Percentiles rank a stretch among this genome's conserved stretches.
Evolutionary conservation across 164 flowering plant genomes (phyloP).

Genomic region (Echeveria elegans): DNA sequence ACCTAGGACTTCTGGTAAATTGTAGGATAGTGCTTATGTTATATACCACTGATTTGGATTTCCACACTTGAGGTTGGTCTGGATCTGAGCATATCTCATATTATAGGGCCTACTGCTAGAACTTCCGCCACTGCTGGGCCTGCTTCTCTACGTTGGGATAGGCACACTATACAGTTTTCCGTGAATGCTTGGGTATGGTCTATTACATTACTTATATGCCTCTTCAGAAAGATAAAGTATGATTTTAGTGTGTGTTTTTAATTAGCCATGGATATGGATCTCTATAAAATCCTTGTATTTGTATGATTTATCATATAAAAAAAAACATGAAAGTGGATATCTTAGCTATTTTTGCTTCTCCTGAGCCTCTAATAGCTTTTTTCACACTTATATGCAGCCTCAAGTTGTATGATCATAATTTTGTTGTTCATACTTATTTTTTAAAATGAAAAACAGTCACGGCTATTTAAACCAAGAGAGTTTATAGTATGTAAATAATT

Average conservation of each 20-base stretch:
- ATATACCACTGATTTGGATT: background rate
- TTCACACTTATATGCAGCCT: background rate
- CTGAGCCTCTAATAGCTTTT: background rate
- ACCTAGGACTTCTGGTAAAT: conserved; percentile 50
- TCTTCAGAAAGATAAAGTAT: background rate
- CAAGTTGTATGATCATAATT: background rate
- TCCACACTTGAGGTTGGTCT: background rate
- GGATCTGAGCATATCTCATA: background rate
- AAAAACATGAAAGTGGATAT: background rate
- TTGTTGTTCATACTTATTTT: background rate
- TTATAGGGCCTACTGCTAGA: conserved; percentile 53
- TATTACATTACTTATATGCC: background rate
- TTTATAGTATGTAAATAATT: too few relatives aligned
- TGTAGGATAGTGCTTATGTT: too few relatives aligned
- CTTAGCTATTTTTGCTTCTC: background rate
- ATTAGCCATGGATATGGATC: too few relatives aligned
- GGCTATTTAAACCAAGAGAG: background rate
- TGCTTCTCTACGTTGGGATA: conserved; percentile 70
- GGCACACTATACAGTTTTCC: conserved; percentile 83
- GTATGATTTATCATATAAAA: too few relatives aligned
- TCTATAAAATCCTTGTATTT: too few relatives aligned
- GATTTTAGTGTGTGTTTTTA: too few relatives aligned
- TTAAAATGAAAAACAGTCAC: background rate
- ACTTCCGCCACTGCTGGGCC: conserved; percentile 40
- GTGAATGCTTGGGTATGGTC: conserved; percentile 87